phyloP scores from a whole-genome alignment of 257 asterid genomes.

The Nicotiana otophora region DNA sequence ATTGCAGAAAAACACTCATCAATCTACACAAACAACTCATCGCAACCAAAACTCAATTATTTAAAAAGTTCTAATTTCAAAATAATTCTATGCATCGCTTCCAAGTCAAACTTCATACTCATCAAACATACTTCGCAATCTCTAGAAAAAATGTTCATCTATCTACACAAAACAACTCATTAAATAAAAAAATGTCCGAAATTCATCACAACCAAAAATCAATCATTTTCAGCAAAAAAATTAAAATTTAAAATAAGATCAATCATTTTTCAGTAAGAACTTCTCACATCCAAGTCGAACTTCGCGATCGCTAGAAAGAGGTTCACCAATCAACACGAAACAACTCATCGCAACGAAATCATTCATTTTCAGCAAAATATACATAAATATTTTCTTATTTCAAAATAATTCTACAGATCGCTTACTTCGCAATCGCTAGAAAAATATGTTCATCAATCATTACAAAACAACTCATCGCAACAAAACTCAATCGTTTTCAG shows the following conservation, averaged over 20 bases:
- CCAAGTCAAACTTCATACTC: background rate
- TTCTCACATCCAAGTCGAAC: background rate
- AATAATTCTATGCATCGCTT: background rate
- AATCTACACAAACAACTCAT: background rate
- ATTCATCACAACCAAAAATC: background rate
- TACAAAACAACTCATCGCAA: background rate
- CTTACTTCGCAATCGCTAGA: background rate
- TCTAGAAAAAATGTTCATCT: background rate
- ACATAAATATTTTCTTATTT: too few relatives aligned
- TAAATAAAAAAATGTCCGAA: too few relatives aligned
- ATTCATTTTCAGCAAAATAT: background rate
- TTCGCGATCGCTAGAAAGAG: background rate
- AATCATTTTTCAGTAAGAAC: background rate
- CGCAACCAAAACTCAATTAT: too few relatives aligned
- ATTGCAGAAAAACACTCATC: background rate
- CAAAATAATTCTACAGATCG: too few relatives aligned
- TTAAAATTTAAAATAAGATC: background rate
- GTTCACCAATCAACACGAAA: background rate
- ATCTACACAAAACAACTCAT: background rate
- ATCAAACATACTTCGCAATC: background rate
- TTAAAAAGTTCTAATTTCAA: too few relatives aligned
- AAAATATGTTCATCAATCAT: background rate
- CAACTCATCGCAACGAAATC: background rate
- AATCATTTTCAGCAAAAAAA: background rate
- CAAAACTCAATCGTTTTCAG: background rate